These are phyloP conservation scores for Tympanopsis confertula DNA, from an alignment of 2,329 filamentous ascomycete species.

Conservation along the genomic window DNA sequence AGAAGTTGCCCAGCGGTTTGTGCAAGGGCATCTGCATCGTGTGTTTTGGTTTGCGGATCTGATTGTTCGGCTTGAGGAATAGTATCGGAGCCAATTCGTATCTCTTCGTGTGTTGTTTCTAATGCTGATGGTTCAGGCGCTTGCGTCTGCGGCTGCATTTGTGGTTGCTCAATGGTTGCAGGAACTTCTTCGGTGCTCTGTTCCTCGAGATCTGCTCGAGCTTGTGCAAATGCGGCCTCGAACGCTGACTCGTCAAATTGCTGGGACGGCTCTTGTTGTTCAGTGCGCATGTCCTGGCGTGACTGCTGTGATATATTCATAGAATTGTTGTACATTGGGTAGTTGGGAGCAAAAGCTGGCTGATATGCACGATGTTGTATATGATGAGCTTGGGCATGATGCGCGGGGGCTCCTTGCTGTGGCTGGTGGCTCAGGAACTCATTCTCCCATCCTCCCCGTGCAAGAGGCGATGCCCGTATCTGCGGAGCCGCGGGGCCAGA, in stretches of 20 bases:
- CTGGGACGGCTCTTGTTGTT: constrained; percentile 7
- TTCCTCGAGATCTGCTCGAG: constrained; percentile 8
- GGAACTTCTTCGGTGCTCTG: constrained; percentile 5
- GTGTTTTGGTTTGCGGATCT: constrained; percentile 8
- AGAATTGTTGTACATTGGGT: not conserved
- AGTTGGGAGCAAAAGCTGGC: not conserved
- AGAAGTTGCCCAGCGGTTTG: constrained; percentile 52
- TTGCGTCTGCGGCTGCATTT: constrained; percentile 2
- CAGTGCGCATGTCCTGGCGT: not conserved
- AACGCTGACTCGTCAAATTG: constrained; percentile 29
- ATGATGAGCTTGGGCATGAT: not conserved
- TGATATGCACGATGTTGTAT: not conserved
- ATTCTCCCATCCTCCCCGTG: constrained; percentile 35
- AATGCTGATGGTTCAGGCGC: constrained; percentile 2
- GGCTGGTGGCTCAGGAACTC: constrained; percentile 30
- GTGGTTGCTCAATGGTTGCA: not conserved
- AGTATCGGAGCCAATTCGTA: constrained; percentile 13
- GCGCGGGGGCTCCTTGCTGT: constrained; percentile 4
- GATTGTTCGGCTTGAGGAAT: not conserved
- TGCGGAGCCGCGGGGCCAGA: constrained; percentile 5
- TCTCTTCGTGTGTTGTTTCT: constrained; percentile 12
- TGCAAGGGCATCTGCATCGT: constrained; percentile 50
- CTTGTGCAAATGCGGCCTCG: constrained; percentile 23
- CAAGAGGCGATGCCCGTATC: constrained; percentile 11
- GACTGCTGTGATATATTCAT: not conserved